phyloP scores from a whole-genome alignment of 306 rosid species.

The Rosa chinensis region DNA sequence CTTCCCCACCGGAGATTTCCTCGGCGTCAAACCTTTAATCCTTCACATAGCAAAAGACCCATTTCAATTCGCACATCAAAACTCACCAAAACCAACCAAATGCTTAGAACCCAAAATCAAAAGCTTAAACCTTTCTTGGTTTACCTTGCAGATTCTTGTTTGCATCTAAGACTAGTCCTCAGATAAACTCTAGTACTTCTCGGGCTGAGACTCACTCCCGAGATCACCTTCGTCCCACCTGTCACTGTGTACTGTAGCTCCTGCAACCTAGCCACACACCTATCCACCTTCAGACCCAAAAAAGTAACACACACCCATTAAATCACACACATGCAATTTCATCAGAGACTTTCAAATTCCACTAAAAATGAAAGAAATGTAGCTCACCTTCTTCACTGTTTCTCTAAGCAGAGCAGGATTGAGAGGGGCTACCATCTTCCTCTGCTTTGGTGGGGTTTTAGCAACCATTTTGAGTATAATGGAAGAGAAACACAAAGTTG shows the following conservation, averaged over 20 bases:
- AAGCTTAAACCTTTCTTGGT: neutral
- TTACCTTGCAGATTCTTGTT: conserved; percentile 84
- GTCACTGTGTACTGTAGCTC: conserved; percentile 81
- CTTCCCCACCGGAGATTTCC: conserved; percentile 76
- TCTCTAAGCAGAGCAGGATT: conserved; percentile 75
- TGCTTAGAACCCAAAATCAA: neutral
- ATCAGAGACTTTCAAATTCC: neutral
- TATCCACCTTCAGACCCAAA: conserved; percentile 70
- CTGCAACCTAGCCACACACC: conserved; percentile 83
- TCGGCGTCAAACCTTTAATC: conserved; percentile 48
- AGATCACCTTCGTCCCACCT: conserved; percentile 76
- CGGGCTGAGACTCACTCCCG: conserved; percentile 90
- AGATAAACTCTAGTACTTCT: conserved; percentile 84
- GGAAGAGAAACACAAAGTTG: conserved; percentile 40
- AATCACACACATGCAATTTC: neutral
- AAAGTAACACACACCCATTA: neutral
- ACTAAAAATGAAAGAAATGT: neutral
- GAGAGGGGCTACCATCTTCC: conserved; percentile 63
- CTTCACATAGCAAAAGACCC: conserved; percentile 38
- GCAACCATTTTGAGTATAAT: conserved; percentile 68
- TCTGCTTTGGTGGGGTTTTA: conserved; percentile 83
- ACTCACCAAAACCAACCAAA: neutral
- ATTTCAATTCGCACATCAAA: conserved; percentile 21
- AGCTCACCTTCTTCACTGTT: conserved; percentile 70
- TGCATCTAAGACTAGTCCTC: conserved; percentile 88